These are phyloP conservation scores for Astrothelium subdiscretum DNA, from an alignment of 495 filamentous ascomycete species.

Conservation along the genomic window DNA sequence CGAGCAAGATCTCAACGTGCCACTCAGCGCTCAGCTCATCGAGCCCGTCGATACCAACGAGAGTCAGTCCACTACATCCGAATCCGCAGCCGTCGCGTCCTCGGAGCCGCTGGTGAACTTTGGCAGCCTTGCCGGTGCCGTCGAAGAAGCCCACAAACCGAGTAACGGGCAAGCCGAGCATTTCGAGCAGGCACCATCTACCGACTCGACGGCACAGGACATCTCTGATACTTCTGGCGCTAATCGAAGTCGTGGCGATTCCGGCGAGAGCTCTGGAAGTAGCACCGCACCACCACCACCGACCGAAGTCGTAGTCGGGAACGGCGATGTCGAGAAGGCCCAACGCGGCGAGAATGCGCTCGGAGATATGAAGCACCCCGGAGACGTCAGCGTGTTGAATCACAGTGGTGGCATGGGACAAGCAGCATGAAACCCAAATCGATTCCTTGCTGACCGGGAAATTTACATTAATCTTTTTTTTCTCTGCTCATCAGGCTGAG, in stretches of 20 bases:
- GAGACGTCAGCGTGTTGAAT: background rate
- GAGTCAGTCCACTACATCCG: background rate
- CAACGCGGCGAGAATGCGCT: background rate
- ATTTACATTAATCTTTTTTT: no score
- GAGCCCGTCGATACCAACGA: slow-evolving; percentile 19
- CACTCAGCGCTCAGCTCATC: slow-evolving; percentile 15
- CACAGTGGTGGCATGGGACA: no score
- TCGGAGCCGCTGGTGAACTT: background rate
- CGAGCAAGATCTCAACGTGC: slow-evolving; percentile 41
- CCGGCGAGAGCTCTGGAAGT: slow-evolving; percentile 14
- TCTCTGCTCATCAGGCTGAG: no score
- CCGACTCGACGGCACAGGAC: background rate
- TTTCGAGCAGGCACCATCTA: background rate
- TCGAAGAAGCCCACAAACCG: slow-evolving; percentile 4
- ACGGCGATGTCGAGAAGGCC: background rate
- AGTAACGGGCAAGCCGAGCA: slow-evolving; percentile 1
- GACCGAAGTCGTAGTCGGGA: background rate
- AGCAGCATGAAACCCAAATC: background rate
- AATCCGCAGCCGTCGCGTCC: background rate
- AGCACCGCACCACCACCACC: slow-evolving; percentile 15
- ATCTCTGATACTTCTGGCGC: background rate
- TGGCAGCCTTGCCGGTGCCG: background rate
- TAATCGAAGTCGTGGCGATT: slow-evolving; percentile 15
- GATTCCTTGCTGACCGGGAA: no score
- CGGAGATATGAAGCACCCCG: background rate